These are phyloP conservation scores for Melanomma pulvis-pyrius DNA, from an alignment of 495 filamentous ascomycete genomes.

Conservation along the genomic window DNA sequence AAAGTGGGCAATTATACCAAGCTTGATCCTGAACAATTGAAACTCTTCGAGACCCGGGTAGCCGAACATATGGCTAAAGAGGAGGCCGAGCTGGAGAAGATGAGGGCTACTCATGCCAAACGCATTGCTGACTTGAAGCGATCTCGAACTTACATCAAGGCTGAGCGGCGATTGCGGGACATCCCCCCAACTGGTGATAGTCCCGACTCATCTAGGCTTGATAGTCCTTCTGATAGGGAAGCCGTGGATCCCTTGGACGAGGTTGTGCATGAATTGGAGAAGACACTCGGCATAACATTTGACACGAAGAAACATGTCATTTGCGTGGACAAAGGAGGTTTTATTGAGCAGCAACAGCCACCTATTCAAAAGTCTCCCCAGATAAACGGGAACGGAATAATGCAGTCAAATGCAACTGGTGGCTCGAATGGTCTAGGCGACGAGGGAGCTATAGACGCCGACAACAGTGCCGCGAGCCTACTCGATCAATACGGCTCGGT, in stretches of 20 bases:
- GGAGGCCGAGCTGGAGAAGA: constrained; percentile 75
- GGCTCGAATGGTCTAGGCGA: constrained; percentile 20
- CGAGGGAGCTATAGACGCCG: constrained; percentile 27
- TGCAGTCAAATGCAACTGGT: background rate
- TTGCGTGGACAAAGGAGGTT: constrained; percentile 47
- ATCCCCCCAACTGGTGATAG: constrained; percentile 28
- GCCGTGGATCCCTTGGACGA: constrained; percentile 37
- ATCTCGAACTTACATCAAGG: constrained; percentile 48
- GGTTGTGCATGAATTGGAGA: constrained; percentile 43
- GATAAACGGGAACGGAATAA: constrained; percentile 27
- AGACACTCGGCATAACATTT: constrained; percentile 39
- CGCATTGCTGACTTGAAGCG: constrained; percentile 73
- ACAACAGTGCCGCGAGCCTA: constrained; percentile 39
- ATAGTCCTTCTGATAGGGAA: constrained; percentile 9
- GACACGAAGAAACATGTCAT: constrained; percentile 38
- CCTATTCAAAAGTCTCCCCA: constrained; percentile 13
- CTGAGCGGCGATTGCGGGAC: constrained; percentile 42
- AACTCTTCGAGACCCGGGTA: constrained; percentile 77
- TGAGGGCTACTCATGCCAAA: constrained; percentile 77
- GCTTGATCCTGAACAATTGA: constrained; percentile 67
- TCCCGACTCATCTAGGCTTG: background rate
- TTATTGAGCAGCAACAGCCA: constrained; percentile 40
- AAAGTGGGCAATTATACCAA: constrained; percentile 46
- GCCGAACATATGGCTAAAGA: constrained; percentile 64
- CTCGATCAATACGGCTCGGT: constrained; percentile 37